Percentiles rank a stretch among this genome's conserved stretches.
Evolutionary conservation across 2,329 filamentous ascomycete genomes (phyloP).

Genomic region (Bipolaris cookei): DNA sequence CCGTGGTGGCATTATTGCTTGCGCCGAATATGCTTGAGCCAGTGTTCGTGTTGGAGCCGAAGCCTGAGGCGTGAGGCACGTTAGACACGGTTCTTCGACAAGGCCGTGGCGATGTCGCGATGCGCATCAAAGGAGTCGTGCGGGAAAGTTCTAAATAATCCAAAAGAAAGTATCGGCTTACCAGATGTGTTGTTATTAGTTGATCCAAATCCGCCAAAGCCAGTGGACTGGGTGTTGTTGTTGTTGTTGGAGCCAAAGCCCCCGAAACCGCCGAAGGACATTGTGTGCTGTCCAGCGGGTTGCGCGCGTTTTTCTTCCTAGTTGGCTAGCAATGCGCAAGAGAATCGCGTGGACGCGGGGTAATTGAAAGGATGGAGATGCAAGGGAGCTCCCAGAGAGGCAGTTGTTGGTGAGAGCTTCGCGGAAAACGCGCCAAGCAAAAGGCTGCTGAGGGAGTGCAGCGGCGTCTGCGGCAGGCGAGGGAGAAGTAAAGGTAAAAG

Average conservation of each 20-base stretch:
- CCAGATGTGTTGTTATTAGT: slow-evolving; percentile 51
- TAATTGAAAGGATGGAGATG: slow-evolving; percentile 25
- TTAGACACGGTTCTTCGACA: slow-evolving; percentile 47
- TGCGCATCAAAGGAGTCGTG: slow-evolving; percentile 39
- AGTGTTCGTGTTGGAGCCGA: slow-evolving; percentile 46
- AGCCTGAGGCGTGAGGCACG: slow-evolving; percentile 50
- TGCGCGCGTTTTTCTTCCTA: slow-evolving; percentile 29
- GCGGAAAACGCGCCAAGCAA: slow-evolving; percentile 46
- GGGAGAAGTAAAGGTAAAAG: slow-evolving; percentile 26
- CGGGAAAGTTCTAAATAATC: slow-evolving; percentile 19
- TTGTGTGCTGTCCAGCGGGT: slow-evolving; percentile 34
- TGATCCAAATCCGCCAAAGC: slow-evolving; percentile 53
- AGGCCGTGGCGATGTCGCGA: slow-evolving; percentile 36
- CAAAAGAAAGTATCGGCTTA: slow-evolving; percentile 54
- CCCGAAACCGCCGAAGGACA: slow-evolving; percentile 59
- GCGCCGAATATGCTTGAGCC: slow-evolving; percentile 44
- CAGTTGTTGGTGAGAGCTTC: slow-evolving; percentile 30
- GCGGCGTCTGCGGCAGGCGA: slow-evolving; percentile 22
- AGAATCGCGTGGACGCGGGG: slow-evolving; percentile 25
- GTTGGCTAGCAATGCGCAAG: slow-evolving; percentile 29
- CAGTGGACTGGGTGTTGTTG: slow-evolving; percentile 33
- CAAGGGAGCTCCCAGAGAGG: slow-evolving; percentile 25
- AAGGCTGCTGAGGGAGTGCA: slow-evolving; percentile 27
- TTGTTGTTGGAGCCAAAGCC: slow-evolving; percentile 54
- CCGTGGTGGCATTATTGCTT: slow-evolving; percentile 35